These are phyloP conservation scores for Mucor sp. DNA, from an alignment of 371 early-diverging fungal species.

Conservation along the genomic window DNA sequence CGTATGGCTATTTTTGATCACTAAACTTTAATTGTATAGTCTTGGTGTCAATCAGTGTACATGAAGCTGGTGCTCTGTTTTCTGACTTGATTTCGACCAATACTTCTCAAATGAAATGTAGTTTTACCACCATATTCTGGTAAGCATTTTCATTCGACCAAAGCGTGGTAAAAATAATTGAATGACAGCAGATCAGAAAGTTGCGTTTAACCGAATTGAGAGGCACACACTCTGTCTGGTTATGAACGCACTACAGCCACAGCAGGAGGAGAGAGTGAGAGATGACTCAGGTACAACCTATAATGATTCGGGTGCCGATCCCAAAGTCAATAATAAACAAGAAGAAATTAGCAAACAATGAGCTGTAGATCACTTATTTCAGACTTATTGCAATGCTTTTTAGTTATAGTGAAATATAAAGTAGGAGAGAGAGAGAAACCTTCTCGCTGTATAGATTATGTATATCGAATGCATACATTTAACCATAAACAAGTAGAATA, in stretches of 20 bases:
- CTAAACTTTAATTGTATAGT: not conserved
- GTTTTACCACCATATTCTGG: not conserved
- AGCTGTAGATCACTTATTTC: not conserved
- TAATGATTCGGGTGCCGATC: not conserved
- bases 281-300: not conserved
- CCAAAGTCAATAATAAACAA: not conserved
- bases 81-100: not conserved
- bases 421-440: not conserved
- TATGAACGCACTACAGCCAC: not conserved
- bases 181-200: not conserved
- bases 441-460: not conserved
- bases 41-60: not conserved
- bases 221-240: not conserved
- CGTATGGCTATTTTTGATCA: not conserved
- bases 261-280: not conserved
- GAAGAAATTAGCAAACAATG: not conserved
- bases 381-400: not conserved
- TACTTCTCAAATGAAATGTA: too few species aligned
- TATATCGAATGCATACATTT: not conserved
- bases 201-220: not conserved
- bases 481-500: not conserved
- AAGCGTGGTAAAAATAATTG: not conserved
- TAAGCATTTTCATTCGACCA: not conserved
- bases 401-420: not conserved
- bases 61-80: too few species aligned